Base-by-base conservation (phyloP, 140 eudicot species). In the Oenanthe javanica region DNA sequence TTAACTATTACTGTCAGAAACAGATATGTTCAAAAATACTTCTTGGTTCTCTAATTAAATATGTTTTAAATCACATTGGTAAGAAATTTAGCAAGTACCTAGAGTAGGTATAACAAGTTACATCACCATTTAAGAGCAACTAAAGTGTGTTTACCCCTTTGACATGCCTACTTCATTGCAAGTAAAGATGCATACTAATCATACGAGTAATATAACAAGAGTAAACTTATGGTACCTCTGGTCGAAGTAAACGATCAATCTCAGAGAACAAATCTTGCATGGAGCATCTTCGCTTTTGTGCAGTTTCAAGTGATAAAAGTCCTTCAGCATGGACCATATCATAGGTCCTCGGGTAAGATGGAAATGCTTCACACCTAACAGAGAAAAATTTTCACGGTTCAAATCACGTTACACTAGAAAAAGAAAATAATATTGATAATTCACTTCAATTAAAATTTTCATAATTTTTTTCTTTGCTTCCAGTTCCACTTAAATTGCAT, bases 241-340 rank as follows among this genome's bases (percentile, higher is more conserved):
- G 99, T 78, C 99, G 97, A 66, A 95, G 99, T 76, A 95, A 43
- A 38, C 99, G 93, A 67, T 95, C 99, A 1, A 95, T 89, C 87
- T 95, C 99, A 75, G 85, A 80, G 72, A 95, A 90, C 79, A 95
- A 81, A 87, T 95, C 90, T 11, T 87, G 71, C 88, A 82, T 78
- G 80, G 88, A 86, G 84, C 99, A 95, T 55, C 92, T 86, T 48
- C 93, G 87, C 83, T 95, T 85, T 84, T 87, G 86, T 55, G 57
- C 80, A 66, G 87, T 86, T 85, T 95, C 88, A 54, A 95, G 91
- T 40, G 96, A 80, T 77, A 95, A 88, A 78, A 95, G 93, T 75
- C 99, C 99, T 72, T 95, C 92, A 16, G 92, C 99, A 86, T 95
- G 97, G 80, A 92, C 97, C 90, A 95, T 83, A 78, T 95, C 99